phyloP scores from a whole-genome alignment of 2,329 filamentous ascomycete species.

The Parascedosporium putredinis region DNA sequence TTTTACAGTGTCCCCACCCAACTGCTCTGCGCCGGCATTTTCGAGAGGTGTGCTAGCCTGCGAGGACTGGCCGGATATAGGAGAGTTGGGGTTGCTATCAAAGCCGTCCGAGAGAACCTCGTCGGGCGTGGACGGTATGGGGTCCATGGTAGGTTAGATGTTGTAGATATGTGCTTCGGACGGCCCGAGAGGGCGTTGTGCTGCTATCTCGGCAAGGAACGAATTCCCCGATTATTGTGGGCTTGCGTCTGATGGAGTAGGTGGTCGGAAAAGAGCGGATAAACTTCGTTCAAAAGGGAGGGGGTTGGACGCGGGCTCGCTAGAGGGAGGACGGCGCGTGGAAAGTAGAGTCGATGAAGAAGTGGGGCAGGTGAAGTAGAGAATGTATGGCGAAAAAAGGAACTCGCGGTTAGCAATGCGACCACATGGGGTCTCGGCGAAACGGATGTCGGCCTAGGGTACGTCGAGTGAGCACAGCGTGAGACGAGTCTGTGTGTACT shows the following conservation, averaged over 20 bases:
- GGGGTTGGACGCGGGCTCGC: no score
- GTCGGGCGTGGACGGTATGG: conserved; percentile 35
- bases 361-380: neutral
- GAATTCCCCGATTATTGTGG: no score
- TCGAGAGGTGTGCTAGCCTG: conserved; percentile 39
- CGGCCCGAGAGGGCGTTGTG: neutral
- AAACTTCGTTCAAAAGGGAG: neutral
- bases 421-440: neutral
- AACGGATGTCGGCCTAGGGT: neutral
- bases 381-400: neutral
- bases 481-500: neutral
- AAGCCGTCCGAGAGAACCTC: conserved; percentile 26
- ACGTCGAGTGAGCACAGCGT: neutral
- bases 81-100: conserved; percentile 28
- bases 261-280: neutral
- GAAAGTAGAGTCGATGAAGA: no score
- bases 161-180: neutral
- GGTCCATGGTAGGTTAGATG: conserved; percentile 17
- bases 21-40: neutral
- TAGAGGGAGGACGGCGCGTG: no score
- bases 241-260: neutral
- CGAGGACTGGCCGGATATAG: conserved; percentile 35
- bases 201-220: no score
- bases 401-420: neutral
- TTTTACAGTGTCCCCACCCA: conserved; percentile 25